phyloP scores from a whole-genome alignment of 2,329 filamentous ascomycete species.

The Ascochyta clinopodiicola region DNA sequence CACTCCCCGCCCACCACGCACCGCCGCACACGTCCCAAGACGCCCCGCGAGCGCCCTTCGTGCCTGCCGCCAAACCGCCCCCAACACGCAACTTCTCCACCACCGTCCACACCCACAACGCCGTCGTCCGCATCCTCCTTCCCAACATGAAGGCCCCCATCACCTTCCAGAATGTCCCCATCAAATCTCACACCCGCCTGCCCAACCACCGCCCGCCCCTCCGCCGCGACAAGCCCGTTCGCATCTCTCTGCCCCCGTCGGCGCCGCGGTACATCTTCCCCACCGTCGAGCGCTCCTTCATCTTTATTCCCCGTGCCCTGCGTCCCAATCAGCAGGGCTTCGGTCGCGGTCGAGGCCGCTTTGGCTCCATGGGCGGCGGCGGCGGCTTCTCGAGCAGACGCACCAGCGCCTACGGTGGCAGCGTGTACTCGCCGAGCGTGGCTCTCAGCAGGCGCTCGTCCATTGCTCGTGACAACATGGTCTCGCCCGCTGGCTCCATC shows the following conservation, averaged over 20 bases:
- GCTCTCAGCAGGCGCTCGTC: conserved; percentile 91
- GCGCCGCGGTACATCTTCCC: conserved; percentile 90
- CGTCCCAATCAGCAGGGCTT: conserved; percentile 88
- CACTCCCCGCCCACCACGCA: conserved; percentile 25
- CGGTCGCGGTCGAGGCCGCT: conserved; percentile 71
- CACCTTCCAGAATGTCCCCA: conserved; percentile 75
- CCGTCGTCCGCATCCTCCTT: conserved; percentile 81
- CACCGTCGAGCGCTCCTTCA: conserved; percentile 88
- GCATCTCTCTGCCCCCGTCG: conserved; percentile 84
- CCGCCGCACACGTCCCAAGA: conserved; percentile 27
- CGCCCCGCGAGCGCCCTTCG: conserved; percentile 28
- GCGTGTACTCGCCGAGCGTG: conserved; percentile 83
- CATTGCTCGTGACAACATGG: conserved; percentile 70
- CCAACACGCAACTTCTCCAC: conserved; percentile 69
- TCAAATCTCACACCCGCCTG: conserved; percentile 91
- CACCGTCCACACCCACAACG: conserved; percentile 82
- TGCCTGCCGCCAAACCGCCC: conserved; percentile 40
- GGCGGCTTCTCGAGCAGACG: conserved; percentile 74
- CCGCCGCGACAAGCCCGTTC: conserved; percentile 93
- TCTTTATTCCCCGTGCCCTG: conserved; percentile 94
- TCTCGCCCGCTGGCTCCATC: conserved; percentile 81
- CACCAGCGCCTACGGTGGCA: conserved; percentile 83
- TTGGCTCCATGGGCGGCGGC: conserved; percentile 64
- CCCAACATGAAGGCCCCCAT: conserved; percentile 76
- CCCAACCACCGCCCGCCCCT: conserved; percentile 94